Evolutionary conservation across 495 filamentous ascomycete genomes (phyloP).

Genomic region (Penicillium cataractarum): DNA sequence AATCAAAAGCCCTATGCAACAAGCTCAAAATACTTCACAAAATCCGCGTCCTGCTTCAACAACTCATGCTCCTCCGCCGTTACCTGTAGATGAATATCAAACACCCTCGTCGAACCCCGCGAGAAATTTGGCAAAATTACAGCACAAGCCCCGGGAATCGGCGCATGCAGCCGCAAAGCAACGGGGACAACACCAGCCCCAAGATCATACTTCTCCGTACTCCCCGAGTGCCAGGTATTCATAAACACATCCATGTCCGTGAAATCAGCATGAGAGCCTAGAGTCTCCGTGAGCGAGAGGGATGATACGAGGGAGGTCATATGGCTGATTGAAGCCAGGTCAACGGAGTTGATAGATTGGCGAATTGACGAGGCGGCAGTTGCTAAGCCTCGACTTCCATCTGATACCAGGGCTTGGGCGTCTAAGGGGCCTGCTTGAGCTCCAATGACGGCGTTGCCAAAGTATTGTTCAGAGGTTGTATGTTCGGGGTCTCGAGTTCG

Average conservation of each 20-base stretch:
- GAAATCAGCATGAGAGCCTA: constrained; percentile 24
- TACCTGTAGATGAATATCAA: constrained; percentile 29
- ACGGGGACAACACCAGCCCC: constrained; percentile 16
- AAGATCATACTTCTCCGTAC: constrained; percentile 28
- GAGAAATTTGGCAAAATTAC: constrained; percentile 30
- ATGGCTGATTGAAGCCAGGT: constrained; percentile 17
- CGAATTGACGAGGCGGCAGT: constrained; percentile 25
- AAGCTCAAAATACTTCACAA: constrained; percentile 30
- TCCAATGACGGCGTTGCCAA: constrained; percentile 30
- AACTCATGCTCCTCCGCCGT: constrained; percentile 20
- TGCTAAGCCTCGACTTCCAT: constrained; percentile 17
- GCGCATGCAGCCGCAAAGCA: constrained; percentile 18
- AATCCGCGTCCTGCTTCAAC: constrained; percentile 23
- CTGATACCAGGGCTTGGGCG: constrained; percentile 12
- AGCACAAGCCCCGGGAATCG: constrained; percentile 18
- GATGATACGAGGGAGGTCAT: constrained; percentile 21
- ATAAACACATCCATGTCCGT: constrained; percentile 30
- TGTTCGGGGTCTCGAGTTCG: constrained; percentile 27
- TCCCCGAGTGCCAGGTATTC: constrained; percentile 31
- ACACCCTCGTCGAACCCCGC: constrained; percentile 11
- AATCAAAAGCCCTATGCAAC: not conserved
- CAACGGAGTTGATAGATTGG: constrained; percentile 20
- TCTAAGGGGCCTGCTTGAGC: constrained; percentile 21
- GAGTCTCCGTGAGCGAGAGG: constrained; percentile 22
- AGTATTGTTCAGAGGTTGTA: constrained; percentile 24